These are phyloP conservation scores for Clitopilus hobsonii DNA, from an alignment of 768 basidiomycete species.

Conservation along the genomic window DNA sequence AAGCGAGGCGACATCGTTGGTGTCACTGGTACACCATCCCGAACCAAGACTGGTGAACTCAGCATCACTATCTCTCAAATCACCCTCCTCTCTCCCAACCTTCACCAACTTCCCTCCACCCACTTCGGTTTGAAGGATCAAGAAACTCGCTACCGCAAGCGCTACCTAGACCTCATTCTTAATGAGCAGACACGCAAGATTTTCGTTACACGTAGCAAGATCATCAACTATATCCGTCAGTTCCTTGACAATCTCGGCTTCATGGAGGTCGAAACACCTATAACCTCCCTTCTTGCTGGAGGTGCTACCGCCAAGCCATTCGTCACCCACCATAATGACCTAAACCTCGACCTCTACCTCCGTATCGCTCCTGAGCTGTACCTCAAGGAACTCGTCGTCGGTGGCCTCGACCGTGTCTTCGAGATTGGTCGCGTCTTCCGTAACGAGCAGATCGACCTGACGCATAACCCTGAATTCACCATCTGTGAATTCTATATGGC, in stretches of 20 bases:
- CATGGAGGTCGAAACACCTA: conserved; percentile 98
- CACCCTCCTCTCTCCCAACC: conserved; percentile 88
- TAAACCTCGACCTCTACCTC: conserved; percentile 92
- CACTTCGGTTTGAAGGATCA: conserved; percentile 97
- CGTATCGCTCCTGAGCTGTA: conserved; percentile 97
- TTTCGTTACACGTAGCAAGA: conserved; percentile 84
- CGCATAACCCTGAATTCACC: conserved; percentile 98
- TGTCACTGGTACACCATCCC: conserved; percentile 81
- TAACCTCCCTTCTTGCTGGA: conserved; percentile 94
- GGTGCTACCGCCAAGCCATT: conserved; percentile 99
- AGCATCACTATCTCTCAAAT: conserved; percentile 81
- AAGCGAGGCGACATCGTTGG: conserved; percentile 96
- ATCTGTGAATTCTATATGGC: conserved; percentile 99
- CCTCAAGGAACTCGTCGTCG: conserved; percentile 95
- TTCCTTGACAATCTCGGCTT: conserved; percentile 91
- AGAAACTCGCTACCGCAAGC: conserved; percentile 96
- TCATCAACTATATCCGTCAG: conserved; percentile 90
- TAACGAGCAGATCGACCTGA: conserved; percentile 98
- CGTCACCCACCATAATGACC: conserved; percentile 98
- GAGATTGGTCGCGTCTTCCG: conserved; percentile 98
- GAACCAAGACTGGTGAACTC: conserved; percentile 94
- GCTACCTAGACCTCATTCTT: conserved; percentile 97
- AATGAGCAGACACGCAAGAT: conserved; percentile 85
- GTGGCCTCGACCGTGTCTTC: conserved; percentile 95
- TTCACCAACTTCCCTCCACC: conserved; percentile 90